Conservation (phyloP, 2,329 filamentous ascomycete genomes). For the Aspergillus awamori region DNA sequence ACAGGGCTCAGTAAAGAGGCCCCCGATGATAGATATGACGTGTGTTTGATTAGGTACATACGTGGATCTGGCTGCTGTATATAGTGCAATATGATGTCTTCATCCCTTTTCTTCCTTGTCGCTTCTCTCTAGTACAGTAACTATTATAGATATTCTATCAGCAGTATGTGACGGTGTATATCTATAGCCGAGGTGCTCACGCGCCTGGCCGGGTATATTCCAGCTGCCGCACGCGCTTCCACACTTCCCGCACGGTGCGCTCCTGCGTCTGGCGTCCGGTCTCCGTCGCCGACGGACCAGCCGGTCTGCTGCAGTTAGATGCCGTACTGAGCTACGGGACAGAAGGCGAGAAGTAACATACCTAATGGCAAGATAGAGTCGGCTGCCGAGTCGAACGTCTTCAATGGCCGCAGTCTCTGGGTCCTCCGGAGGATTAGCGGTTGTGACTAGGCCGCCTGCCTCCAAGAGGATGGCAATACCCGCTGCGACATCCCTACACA, state of each 20-base stretch:
- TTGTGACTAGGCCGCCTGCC: constrained; percentile 73
- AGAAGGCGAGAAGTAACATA: constrained; percentile 34
- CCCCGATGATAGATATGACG: not conserved
- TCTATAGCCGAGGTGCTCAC: constrained; percentile 28
- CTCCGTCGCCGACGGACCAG: constrained; percentile 63
- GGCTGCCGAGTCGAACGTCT: constrained; percentile 65
- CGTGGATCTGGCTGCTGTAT: constrained; percentile 1
- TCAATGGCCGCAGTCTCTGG: constrained; percentile 59
- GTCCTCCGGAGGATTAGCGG: constrained; percentile 69
- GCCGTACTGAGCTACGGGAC: not conserved
- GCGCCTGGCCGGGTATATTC: constrained; percentile 69
- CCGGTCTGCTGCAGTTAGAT: constrained; percentile 54
- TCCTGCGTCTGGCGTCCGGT: constrained; percentile 69
- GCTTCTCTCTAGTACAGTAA: not conserved
- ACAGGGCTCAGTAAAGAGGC: not conserved
- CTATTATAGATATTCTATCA: not conserved
- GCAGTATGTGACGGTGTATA: constrained; percentile 9
- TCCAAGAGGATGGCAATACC: constrained; percentile 73
- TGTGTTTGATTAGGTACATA: not conserved
- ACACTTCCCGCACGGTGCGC: constrained; percentile 70
- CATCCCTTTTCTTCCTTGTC: too few species aligned
- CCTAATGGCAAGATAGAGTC: constrained; percentile 72
- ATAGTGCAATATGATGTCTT: not conserved
- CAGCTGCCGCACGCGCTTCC: constrained; percentile 67
- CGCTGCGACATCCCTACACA: constrained; percentile 67